Base-by-base conservation (phyloP, 73 alveolate species). In the Paramecium octaurelia region DNA sequence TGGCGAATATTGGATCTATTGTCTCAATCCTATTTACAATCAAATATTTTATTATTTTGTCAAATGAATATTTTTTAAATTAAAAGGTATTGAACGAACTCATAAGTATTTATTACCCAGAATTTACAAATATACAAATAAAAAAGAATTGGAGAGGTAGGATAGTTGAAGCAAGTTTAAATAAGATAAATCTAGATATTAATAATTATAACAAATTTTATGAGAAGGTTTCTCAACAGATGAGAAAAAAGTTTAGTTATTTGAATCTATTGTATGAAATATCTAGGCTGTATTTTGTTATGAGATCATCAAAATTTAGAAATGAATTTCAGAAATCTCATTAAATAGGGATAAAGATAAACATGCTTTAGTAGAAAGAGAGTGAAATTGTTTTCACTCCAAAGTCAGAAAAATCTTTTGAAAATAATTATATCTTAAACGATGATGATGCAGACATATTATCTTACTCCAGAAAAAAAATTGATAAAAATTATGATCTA, bases 1-100 rank as follows among this genome's bases (percentile, higher is more conserved):
- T 73, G 4, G 87, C 87, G 0, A 73, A 73, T 73, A 73, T 73
- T 38, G 87, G 87, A 5, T 73, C 87, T 3, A 40, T 73, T 73
- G 87, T 73, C 14, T 73, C 87, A 12, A 18, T 73, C 0, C 64
- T 73, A 16, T 73, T 73, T 38, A 35, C 35, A 20, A 29, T 40
- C 2, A 73, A 73, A 73, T 24, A 64, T 14, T 23, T 64, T 4
- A 34, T 64, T 64, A 27, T 64, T 6, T 1, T 64, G 1, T 6
- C 27, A 6, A 64, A 64, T 18, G 21, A 64, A 64, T 31, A 64
- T 18, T 64, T 11, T 10, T 48, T 64, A 27, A 31, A 64, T 1
- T 3, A 34, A 64, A 31, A 31, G 3, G 34, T 73, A 35, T 3
- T 73, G 6, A n/a, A 34, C 0, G 87, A 73, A 1, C 1, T 73